Conservation (phyloP, 768 basidiomycete species). For the Amanita pseudoporphyria region DNA sequence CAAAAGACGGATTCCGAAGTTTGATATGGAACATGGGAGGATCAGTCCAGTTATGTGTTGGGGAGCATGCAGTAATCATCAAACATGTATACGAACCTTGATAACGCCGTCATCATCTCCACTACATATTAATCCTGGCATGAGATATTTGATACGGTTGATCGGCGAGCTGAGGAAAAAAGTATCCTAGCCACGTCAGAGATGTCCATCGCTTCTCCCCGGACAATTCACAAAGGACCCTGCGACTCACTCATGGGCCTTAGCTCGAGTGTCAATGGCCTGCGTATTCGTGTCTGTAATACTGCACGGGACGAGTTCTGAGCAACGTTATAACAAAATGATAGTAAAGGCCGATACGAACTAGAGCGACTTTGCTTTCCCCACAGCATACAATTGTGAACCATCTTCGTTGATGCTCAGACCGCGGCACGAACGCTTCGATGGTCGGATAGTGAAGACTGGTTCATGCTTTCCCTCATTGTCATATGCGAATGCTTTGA, state of each 20-base stretch:
- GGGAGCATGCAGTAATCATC: background rate
- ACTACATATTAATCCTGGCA: conserved; percentile 65
- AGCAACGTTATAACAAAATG: background rate
- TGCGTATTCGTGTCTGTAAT: conserved; percentile 60
- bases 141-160: conserved; percentile 71
- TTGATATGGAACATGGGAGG: background rate
- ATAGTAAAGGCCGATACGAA: conserved; percentile 31
- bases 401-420: conserved; percentile 64
- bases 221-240: background rate
- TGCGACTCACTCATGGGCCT: conserved; percentile 58
- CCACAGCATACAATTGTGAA: conserved; percentile 59
- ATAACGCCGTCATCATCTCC: conserved; percentile 94
- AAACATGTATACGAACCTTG: conserved; percentile 47
- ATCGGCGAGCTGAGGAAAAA: conserved; percentile 67
- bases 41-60: too few relatives aligned
- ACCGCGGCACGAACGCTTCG: conserved; percentile 77
- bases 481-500: conserved; percentile 77
- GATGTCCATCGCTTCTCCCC: conserved; percentile 1
- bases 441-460: conserved; percentile 58
- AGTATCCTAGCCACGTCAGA: conserved; percentile 26
- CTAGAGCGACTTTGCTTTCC: conserved; percentile 76
- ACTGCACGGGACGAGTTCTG: conserved; percentile 27
- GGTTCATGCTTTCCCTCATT: conserved; percentile 51
- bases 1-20: background rate
- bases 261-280: conserved; percentile 34